phyloP scores from a whole-genome alignment of 306 rosid genomes.

The Albizia julibrissin region DNA sequence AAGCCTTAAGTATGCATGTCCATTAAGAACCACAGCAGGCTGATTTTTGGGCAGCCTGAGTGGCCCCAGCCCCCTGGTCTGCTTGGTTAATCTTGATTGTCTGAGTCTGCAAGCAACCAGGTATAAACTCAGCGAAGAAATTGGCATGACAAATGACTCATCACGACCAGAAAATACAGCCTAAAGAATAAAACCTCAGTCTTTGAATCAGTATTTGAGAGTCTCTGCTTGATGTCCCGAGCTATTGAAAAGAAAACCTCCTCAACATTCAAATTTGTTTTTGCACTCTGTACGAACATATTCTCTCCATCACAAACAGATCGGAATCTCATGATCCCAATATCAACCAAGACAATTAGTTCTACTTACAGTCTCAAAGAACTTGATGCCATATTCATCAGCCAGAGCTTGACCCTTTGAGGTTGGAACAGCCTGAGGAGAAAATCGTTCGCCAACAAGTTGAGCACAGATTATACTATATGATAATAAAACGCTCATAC shows the following conservation, averaged over 20 bases:
- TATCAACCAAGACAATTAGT: conserved; percentile 18
- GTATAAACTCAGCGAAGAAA: not conserved
- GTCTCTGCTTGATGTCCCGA: conserved; percentile 84
- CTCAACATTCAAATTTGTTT: conserved; percentile 84
- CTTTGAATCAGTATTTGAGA: conserved; percentile 78
- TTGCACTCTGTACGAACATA: conserved; percentile 68
- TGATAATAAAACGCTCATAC: not conserved
- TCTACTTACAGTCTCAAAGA: conserved; percentile 79
- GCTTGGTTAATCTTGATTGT: conserved; percentile 74
- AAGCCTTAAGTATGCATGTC: conserved; percentile 33
- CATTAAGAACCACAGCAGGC: conserved; percentile 71
- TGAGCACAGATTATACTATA: conserved; percentile 17
- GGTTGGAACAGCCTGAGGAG: conserved; percentile 79
- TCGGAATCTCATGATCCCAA: not conserved
- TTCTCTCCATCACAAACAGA: conserved; percentile 29
- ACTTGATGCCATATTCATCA: conserved; percentile 81
- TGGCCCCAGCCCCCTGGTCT: conserved; percentile 59
- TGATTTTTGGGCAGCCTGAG: conserved; percentile 65
- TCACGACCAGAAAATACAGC: conserved; percentile 17
- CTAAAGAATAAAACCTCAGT: conserved; percentile 56
- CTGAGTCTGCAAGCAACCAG: conserved; percentile 64
- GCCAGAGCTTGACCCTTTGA: conserved; percentile 88
- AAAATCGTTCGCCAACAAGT: conserved; percentile 18
- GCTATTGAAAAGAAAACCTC: conserved; percentile 87
- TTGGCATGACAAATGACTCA: not conserved